phyloP scores from a whole-genome alignment of 2,329 filamentous ascomycete genomes.

The Epichloe hybrida region DNA sequence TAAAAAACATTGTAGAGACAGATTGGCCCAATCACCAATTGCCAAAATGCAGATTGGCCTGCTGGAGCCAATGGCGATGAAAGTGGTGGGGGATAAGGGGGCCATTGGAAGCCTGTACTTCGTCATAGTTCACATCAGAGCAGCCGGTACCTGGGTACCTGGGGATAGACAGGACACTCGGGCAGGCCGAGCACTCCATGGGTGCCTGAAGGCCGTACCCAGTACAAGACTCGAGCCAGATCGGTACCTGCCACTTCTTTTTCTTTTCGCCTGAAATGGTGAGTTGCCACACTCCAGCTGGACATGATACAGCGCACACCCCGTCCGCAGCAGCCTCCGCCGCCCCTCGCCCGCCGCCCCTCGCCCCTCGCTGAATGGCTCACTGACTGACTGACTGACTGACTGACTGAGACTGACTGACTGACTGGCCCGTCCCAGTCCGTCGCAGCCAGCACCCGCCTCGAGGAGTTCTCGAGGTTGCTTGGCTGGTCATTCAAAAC shows the following conservation, averaged over 20 bases:
- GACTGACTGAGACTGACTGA: background rate
- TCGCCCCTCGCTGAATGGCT: background rate
- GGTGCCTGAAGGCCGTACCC: too few species aligned
- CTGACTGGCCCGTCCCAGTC: background rate
- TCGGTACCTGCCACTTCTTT: background rate
- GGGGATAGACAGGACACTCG: too few species aligned
- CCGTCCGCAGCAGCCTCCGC: too few species aligned
- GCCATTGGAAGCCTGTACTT: background rate
- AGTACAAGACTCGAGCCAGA: too few species aligned
- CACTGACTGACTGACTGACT: background rate
- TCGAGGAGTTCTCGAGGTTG: too few species aligned
- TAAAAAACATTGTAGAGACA: background rate
- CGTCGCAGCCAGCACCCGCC: background rate
- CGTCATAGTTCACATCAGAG: background rate
- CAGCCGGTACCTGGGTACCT: too few species aligned
- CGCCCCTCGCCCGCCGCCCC: too few species aligned
- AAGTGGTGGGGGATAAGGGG: background rate
- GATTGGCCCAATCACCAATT: background rate
- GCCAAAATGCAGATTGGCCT: background rate
- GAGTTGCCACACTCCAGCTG: constrained; percentile 1
- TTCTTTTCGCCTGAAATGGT: background rate
- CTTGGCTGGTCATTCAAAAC: constrained; percentile 18
- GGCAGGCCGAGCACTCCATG: too few species aligned
- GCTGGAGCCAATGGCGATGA: background rate
- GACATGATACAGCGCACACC: background rate